Conservation (phyloP, 192 early-diverging fungal genomes). For the Thamnidium elegans region DNA sequence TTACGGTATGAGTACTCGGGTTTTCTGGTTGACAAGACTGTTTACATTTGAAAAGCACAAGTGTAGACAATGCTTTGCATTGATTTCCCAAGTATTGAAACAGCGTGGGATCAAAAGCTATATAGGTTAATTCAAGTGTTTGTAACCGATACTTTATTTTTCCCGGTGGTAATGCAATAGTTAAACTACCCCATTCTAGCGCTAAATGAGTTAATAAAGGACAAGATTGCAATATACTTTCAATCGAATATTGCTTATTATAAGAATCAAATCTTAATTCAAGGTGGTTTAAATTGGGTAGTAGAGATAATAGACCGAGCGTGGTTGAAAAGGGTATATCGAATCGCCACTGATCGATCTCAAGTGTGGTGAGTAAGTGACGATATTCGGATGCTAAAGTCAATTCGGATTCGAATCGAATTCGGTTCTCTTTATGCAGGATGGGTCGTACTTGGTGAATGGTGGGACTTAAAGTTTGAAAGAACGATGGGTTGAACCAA, state of each 20-base stretch:
- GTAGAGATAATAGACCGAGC: not conserved
- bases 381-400: not conserved
- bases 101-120: not conserved
- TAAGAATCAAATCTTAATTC: constrained; percentile 5
- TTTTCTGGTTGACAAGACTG: not conserved
- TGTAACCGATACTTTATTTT: not conserved
- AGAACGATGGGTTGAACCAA: constrained; percentile 10
- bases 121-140: not conserved
- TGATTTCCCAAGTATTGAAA: not conserved
- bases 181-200: constrained; percentile 11
- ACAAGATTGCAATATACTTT: not conserved
- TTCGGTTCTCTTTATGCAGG: not conserved
- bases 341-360: constrained; percentile 11
- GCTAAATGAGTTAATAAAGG: not conserved
- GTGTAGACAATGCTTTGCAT: not conserved
- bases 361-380: not conserved
- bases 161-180: not conserved
- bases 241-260: not conserved
- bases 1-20: not conserved
- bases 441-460: constrained; percentile 1
- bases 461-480: not conserved
- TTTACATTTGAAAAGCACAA: not conserved
- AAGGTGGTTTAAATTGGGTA: not conserved
- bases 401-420: constrained; percentile 1
- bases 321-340: not conserved